phyloP scores from a whole-genome alignment of 768 basidiomycete species.

The Harrya chromipes region DNA sequence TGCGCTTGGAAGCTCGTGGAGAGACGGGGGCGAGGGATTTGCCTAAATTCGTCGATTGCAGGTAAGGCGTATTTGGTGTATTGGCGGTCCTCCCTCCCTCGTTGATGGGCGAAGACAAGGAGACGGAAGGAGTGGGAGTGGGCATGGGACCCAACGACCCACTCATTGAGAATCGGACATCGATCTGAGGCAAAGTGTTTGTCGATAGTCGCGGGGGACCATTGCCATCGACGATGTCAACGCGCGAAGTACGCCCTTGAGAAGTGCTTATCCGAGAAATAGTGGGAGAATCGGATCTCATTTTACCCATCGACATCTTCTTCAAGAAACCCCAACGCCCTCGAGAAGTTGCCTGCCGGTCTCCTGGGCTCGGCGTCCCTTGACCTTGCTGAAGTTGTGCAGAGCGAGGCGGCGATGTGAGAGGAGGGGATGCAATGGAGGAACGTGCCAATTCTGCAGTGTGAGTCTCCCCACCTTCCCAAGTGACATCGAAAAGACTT shows the following conservation, averaged over 20 bases:
- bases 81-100: constrained; percentile 18
- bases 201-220: constrained; percentile 32
- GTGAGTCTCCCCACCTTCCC: constrained; percentile 29
- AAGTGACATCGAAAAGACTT: constrained; percentile 50
- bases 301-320: constrained; percentile 98
- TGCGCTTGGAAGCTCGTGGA: constrained; percentile 61
- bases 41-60: constrained; percentile 9
- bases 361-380: constrained; percentile 20
- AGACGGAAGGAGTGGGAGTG: constrained; percentile 31
- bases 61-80: neutral
- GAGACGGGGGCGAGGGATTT: constrained; percentile 42
- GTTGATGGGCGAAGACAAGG: constrained; percentile 20
- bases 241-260: constrained; percentile 18
- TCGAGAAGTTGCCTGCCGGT: constrained; percentile 26
- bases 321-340: constrained; percentile 94
- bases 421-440: constrained; percentile 27
- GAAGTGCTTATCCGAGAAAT: constrained; percentile 37
- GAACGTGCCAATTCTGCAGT: constrained; percentile 16
- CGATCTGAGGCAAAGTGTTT: constrained; percentile 56
- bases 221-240: constrained; percentile 16
- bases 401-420: constrained; percentile 27
- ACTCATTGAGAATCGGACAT: constrained; percentile 69
- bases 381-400: constrained; percentile 11
- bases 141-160: constrained; percentile 55
- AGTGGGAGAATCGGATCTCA: constrained; percentile 60